phyloP scores from a whole-genome alignment of 805 yeast genomes.

The Ogataea pignaliae region DNA sequence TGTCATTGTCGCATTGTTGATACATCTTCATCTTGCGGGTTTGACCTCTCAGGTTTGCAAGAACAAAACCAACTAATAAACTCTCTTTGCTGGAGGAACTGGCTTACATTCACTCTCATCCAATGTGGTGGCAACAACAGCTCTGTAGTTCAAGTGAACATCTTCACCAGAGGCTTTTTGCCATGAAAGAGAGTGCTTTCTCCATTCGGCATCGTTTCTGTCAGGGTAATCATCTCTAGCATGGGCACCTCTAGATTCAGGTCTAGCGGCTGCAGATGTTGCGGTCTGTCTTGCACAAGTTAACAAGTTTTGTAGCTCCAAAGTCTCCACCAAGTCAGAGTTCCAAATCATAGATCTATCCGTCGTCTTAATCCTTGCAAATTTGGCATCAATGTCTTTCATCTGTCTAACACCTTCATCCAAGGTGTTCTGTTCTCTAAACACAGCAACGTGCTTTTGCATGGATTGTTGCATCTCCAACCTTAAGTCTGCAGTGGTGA shows the following conservation, averaged over 20 bases:
- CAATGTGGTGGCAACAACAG: slow-evolving; percentile 75
- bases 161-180: slow-evolving; percentile 68
- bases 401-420: slow-evolving; percentile 88
- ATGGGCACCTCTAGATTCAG: slow-evolving; percentile 98
- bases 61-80: slow-evolving; percentile 48
- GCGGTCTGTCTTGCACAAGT: slow-evolving; percentile 98
- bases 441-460: slow-evolving; percentile 97
- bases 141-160: slow-evolving; percentile 78
- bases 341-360: slow-evolving; percentile 99
- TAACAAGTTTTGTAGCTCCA: slow-evolving; percentile 92
- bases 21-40: no score
- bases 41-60: no score
- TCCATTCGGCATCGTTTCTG: slow-evolving; percentile 96
- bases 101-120: slow-evolving; percentile 91
- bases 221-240: slow-evolving; percentile 97
- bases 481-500: slow-evolving; percentile 84
- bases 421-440: slow-evolving; percentile 88
- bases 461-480: slow-evolving; percentile 89
- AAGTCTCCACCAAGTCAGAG: slow-evolving; percentile 92
- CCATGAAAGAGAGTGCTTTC: slow-evolving; percentile 96
- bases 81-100: slow-evolving; percentile 96
- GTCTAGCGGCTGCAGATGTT: slow-evolving; percentile 87
- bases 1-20: no score
- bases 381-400: slow-evolving; percentile 66
- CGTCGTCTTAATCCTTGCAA: slow-evolving; percentile 74